phyloP scores from a whole-genome alignment of 1,284 basidiomycete genomes.

The Apiotrichum sp. region DNA sequence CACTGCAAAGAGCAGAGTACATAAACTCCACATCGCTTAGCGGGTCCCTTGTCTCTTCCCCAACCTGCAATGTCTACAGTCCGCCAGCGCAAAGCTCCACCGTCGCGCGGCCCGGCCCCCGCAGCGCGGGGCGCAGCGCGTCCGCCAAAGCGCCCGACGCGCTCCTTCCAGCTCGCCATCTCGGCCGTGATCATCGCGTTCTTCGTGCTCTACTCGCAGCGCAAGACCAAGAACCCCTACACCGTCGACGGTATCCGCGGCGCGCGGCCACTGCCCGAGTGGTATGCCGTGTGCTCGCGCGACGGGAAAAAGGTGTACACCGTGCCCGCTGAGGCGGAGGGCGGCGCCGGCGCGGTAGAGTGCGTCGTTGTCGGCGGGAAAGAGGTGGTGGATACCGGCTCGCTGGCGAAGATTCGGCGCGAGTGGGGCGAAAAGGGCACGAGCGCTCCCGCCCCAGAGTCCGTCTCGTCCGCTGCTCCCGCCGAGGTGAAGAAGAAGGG shows the following conservation, averaged over 20 bases:
- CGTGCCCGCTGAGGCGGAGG: slow-evolving; percentile 17
- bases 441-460: neutral
- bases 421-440: slow-evolving; percentile 38
- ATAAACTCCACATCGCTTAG: too few relatives aligned
- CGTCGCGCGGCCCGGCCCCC: neutral
- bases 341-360: slow-evolving; percentile 48
- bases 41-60: too few relatives aligned
- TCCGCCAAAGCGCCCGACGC: slow-evolving; percentile 17
- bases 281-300: slow-evolving; percentile 34
- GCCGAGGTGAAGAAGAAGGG: slow-evolving; percentile 27
- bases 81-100: slow-evolving; percentile 8
- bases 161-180: slow-evolving; percentile 30
- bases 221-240: slow-evolving; percentile 3
- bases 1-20: too few relatives aligned
- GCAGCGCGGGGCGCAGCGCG: neutral
- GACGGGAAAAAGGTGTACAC: slow-evolving; percentile 35
- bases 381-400: slow-evolving; percentile 56
- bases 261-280: slow-evolving; percentile 19
- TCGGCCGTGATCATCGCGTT: slow-evolving; percentile 32
- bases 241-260: slow-evolving; percentile 3
- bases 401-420: slow-evolving; percentile 49
- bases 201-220: slow-evolving; percentile 33
- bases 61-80: slow-evolving; percentile 4
- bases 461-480: slow-evolving; percentile 15
- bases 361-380: slow-evolving; percentile 62